phyloP scores from a whole-genome alignment of 768 basidiomycete genomes.

The Omphalotus guepiniiformis region DNA sequence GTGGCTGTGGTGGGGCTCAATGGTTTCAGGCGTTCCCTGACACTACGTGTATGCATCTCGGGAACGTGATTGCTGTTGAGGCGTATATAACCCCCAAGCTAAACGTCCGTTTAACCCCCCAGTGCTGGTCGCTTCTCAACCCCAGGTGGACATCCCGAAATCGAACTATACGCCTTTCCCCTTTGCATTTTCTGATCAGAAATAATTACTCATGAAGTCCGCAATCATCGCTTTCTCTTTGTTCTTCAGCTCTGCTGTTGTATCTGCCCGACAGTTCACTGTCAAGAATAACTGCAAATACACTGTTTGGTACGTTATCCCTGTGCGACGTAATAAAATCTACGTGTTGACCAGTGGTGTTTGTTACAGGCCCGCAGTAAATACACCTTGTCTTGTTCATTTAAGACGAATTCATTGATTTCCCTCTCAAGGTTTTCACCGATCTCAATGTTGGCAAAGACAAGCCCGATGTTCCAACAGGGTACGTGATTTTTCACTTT shows the following conservation, averaged over 20 bases:
- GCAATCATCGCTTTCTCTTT: background rate
- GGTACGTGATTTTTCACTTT: slow-evolving; percentile 21
- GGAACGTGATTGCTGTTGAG: no score
- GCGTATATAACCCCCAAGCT: no score
- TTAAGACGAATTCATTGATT: background rate
- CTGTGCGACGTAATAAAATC: background rate
- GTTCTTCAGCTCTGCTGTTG: background rate
- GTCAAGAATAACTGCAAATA: slow-evolving; percentile 31
- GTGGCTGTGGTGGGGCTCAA: no score
- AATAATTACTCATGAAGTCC: background rate
- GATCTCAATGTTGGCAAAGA: slow-evolving; percentile 35
- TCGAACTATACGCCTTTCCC: background rate
- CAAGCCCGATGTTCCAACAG: slow-evolving; percentile 27
- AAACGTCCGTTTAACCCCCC: no score
- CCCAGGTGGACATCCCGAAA: background rate
- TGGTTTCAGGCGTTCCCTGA: no score
- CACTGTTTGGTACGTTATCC: slow-evolving; percentile 40
- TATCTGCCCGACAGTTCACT: slow-evolving; percentile 7
- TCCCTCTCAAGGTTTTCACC: slow-evolving; percentile 33
- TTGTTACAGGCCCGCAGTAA: slow-evolving; percentile 42
- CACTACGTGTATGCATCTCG: no score
- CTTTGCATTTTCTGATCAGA: background rate
- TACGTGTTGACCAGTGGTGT: no score
- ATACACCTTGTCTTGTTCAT: background rate
- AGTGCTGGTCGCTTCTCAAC: slow-evolving; percentile 2